Evolutionary conservation across 345 rosid species (phyloP).

Genomic region (Populus simonii): DNA sequence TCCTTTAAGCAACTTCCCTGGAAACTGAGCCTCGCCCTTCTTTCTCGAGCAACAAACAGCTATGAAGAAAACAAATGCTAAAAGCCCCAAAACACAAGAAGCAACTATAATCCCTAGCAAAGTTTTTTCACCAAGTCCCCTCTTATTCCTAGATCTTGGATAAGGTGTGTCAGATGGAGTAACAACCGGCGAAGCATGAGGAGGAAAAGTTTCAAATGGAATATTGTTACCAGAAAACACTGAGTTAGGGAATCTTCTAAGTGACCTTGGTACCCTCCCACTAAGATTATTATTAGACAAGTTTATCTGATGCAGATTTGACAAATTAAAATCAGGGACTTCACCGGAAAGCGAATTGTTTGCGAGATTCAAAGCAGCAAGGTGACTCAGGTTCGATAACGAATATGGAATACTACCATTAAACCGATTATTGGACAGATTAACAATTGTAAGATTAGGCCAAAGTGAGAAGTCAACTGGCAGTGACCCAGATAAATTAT

Average conservation of each 20-base stretch:
- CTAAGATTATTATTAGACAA: constrained; percentile 60
- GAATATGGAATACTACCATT: constrained; percentile 64
- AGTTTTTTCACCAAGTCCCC: constrained; percentile 49
- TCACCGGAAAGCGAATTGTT: constrained; percentile 78
- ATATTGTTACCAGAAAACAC: constrained; percentile 67
- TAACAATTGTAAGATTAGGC: constrained; percentile 59
- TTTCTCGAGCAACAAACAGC: constrained; percentile 54
- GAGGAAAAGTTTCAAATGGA: constrained; percentile 30
- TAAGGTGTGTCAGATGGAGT: constrained; percentile 26
- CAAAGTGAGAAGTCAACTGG: constrained; percentile 55
- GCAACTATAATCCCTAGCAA: constrained; percentile 47
- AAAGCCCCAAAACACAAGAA: constrained; percentile 41
- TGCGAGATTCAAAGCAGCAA: constrained; percentile 64
- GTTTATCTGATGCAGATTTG: constrained; percentile 51
- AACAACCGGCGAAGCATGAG: constrained; percentile 32
- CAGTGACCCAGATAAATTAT: constrained; percentile 63
- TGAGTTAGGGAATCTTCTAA: constrained; percentile 53
- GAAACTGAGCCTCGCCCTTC: constrained; percentile 36
- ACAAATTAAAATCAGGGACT: constrained; percentile 59
- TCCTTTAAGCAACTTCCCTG: constrained; percentile 59
- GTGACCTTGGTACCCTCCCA: constrained; percentile 62
- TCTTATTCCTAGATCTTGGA: constrained; percentile 25
- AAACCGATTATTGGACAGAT: constrained; percentile 73
- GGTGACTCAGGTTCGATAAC: constrained; percentile 56
- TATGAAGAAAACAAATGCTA: constrained; percentile 45